Evolutionary conservation across 176 grass and related monocot genomes (phyloP).

Genomic region (barley (Hordeum vulgare)): MorexV3_pseudomolecules_assembly NC_058524.1:27438740-27439239

Average conservation of each 20-base stretch:
- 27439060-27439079: not conserved
- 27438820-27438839: not conserved
- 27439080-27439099: slow-evolving; percentile 47
- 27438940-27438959: not conserved
- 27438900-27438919: not conserved
- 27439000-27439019: not conserved
- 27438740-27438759: not conserved
- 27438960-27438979: not conserved
- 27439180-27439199: not conserved
- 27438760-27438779: not conserved
- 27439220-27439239: not conserved
- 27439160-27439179: not conserved
- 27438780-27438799: not conserved
- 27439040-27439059: slow-evolving; percentile 1
- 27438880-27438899: slow-evolving; percentile 5
- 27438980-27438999: not conserved
- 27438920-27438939: not conserved
- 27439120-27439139: not conserved
- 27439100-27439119: not conserved
- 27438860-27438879: slow-evolving; percentile 21
- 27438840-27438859: not conserved
- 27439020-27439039: not conserved
- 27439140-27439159: not conserved
- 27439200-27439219: not conserved
- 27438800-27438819: not conserved